phyloP scores from a whole-genome alignment of 345 rosid genomes.

The Camelina hispida region DNA sequence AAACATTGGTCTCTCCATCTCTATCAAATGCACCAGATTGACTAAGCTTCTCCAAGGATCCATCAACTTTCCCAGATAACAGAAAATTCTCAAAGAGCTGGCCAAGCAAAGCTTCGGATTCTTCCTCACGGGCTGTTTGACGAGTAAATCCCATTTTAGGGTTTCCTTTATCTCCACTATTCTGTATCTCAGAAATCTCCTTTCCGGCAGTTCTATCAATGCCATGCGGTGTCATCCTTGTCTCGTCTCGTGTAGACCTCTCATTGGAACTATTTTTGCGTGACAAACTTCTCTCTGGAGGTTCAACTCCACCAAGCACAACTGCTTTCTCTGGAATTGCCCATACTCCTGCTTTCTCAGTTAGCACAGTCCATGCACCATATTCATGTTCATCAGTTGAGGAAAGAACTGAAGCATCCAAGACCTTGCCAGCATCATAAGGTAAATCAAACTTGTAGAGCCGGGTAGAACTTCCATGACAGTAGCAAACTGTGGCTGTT shows the following conservation, averaged over 20 bases:
- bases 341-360: conserved; percentile 98
- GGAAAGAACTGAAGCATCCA: conserved; percentile 91
- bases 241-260: conserved; percentile 68
- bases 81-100: conserved; percentile 82
- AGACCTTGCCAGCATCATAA: conserved; percentile 92
- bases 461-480: conserved; percentile 63
- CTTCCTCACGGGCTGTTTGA: conserved; percentile 79
- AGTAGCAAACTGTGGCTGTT: conserved; percentile 87
- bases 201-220: conserved; percentile 65
- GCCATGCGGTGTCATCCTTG: conserved; percentile 53
- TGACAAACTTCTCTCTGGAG: conserved; percentile 90
- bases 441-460: conserved; percentile 96
- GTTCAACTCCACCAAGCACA: conserved; percentile 88
- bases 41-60: conserved; percentile 66
- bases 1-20: conserved; percentile 85
- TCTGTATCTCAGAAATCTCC: conserved; percentile 64
- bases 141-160: conserved; percentile 58
- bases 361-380: conserved; percentile 91
- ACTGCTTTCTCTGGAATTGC: conserved; percentile 94
- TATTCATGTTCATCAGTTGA: conserved; percentile 71
- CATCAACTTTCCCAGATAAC: conserved; percentile 67
- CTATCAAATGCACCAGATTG: conserved; percentile 87
- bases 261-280: conserved; percentile 90
- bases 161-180: conserved; percentile 64
- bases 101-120: conserved; percentile 86